Base-by-base conservation (phyloP, 495 filamentous ascomycete species). In the Penicillium alfredii region DNA sequence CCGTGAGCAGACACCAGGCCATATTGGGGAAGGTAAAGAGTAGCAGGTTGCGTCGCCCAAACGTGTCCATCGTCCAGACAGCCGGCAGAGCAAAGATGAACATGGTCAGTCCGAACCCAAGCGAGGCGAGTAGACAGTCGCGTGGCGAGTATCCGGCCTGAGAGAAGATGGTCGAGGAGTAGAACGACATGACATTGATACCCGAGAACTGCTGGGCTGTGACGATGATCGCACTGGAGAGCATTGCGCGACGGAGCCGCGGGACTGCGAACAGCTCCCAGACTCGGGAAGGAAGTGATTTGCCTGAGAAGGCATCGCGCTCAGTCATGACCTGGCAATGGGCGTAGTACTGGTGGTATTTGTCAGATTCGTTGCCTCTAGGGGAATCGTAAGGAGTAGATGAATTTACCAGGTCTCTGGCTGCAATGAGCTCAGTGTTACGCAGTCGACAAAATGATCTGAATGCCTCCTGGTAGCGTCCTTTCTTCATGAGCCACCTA, bases 1-100 rank as follows among this genome's bases (percentile, higher is more conserved):
- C 81, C 1, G 76, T 79, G 0, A 88, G 65, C 11, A 89, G 61
- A 24, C 80, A 81, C 82, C 81, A 85, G 14, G 73, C 78, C 85
- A 90, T 88, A 34, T 86, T 71, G 0, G 86, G 86, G 62, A 89
- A 89, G 16, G 86, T 93, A 58, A 87, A 84, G 6, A 90, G 71
- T 0, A 90, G 71, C 1, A 93, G 72, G 12, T 72, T 71, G 20
- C 86, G 76, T 12, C 86, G 82, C 11, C 86, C 86, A 33, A 79
- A 89, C 5, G 82, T 87, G 56, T 93, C 86, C 52, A 93, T 93
- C 8, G 84, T 87, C 64, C 72, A 85, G 29, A 92, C 69, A 9
- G 86, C 84, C 0, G 86, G 85, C 58, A 80, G 81, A 33, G 84
- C 82, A 49, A 89, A 90, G 16, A 84, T 34, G 61, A 84, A 89